phyloP scores from a whole-genome alignment of 768 basidiomycete genomes.

The Amanita pallidorosea region DNA sequence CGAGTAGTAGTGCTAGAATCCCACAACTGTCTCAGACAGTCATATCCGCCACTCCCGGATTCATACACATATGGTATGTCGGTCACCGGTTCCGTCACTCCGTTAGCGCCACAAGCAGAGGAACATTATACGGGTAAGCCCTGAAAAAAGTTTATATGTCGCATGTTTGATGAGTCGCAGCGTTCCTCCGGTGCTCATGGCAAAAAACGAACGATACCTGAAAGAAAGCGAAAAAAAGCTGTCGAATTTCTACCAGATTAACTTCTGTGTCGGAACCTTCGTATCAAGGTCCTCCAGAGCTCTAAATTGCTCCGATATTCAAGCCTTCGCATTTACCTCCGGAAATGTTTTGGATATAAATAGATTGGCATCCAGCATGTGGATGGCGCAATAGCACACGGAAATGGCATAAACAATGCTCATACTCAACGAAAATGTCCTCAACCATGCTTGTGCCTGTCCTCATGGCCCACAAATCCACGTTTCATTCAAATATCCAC shows the following conservation, averaged over 20 bases:
- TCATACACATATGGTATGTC: too few relatives aligned
- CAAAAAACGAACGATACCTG: too few relatives aligned
- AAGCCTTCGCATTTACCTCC: neutral
- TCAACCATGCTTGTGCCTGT: neutral
- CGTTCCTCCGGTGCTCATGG: too few relatives aligned
- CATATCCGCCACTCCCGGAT: neutral
- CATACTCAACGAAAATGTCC: conserved; percentile 6
- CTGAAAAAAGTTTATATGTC: neutral
- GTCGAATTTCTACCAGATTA: too few relatives aligned
- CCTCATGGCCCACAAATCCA: neutral
- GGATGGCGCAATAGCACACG: conserved; percentile 17
- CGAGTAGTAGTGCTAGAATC: too few relatives aligned
- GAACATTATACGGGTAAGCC: neutral
- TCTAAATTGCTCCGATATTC: neutral
- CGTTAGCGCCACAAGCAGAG: neutral
- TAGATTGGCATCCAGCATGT: neutral
- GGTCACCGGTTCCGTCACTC: neutral
- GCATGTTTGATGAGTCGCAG: too few relatives aligned
- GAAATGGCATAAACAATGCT: conserved; percentile 18
- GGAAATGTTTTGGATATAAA: neutral
- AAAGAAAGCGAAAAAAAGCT: too few relatives aligned
- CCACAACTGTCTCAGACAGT: neutral
- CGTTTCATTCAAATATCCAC: too few relatives aligned
- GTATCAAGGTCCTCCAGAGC: too few relatives aligned
- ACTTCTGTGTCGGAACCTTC: neutral